Conservation (phyloP, 2,329 filamentous ascomycete genomes). For the Ustulina deusta region DNA sequence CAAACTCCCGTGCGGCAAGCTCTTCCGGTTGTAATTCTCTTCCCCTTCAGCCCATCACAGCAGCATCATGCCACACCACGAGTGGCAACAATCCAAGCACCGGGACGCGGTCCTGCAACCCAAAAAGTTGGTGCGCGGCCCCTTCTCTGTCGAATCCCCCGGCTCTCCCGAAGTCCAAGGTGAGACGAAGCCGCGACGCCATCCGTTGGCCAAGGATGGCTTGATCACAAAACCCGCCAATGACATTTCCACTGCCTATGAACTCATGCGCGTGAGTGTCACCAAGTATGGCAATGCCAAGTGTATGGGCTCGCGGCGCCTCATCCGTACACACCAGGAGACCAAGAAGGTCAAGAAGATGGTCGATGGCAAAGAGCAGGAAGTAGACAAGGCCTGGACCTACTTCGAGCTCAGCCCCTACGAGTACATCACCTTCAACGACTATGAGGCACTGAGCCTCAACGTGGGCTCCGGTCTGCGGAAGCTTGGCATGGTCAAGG, state of each 20-base stretch:
- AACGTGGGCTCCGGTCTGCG: slow-evolving; percentile 77
- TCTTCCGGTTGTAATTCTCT: slow-evolving; percentile 1
- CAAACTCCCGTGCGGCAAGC: background rate
- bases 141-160: slow-evolving; percentile 76
- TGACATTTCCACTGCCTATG: slow-evolving; percentile 78
- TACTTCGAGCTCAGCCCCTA: slow-evolving; percentile 87
- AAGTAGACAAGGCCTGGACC: slow-evolving; percentile 89
- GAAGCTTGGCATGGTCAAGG: slow-evolving; percentile 76
- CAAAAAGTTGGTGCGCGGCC: slow-evolving; percentile 68
- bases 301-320: slow-evolving; percentile 75
- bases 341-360: slow-evolving; percentile 92
- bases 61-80: slow-evolving; percentile 42
- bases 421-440: slow-evolving; percentile 79
- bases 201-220: slow-evolving; percentile 70
- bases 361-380: slow-evolving; percentile 80
- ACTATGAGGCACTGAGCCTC: slow-evolving; percentile 78
- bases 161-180: slow-evolving; percentile 73
- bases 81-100: slow-evolving; percentile 51
- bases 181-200: slow-evolving; percentile 80
- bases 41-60: background rate
- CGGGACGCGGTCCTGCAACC: slow-evolving; percentile 51
- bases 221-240: slow-evolving; percentile 71
- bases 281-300: slow-evolving; percentile 74
- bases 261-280: slow-evolving; percentile 77
- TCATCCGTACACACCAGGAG: slow-evolving; percentile 82